Percentiles rank a stretch among this genome's conserved stretches.
phyloP scores from a whole-genome alignment of 805 yeast species.

The Yamadazyma ubonensis region DNA sequence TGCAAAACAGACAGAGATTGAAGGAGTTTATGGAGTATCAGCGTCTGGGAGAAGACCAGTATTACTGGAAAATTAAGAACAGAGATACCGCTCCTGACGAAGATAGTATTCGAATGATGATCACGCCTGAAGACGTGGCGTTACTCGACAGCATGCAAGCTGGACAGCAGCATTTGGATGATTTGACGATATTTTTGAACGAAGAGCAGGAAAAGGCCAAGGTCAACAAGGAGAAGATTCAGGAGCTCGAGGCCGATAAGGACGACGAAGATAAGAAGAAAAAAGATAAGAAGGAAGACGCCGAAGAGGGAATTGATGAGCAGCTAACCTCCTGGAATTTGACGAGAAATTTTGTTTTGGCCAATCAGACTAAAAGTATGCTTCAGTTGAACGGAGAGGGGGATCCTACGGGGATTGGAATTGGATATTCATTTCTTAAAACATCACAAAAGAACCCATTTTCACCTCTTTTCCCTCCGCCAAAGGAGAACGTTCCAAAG shows the following conservation, averaged over 20 bases:
- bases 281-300: conserved; percentile 31
- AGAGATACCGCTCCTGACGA: conserved; percentile 64
- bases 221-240: conserved; percentile 26
- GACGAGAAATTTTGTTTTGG: conserved; percentile 86
- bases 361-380: conserved; percentile 97
- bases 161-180: conserved; percentile 87
- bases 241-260: conserved; percentile 32
- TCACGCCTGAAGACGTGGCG: conserved; percentile 87
- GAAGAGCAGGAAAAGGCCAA: conserved; percentile 22
- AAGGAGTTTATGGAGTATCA: conserved; percentile 98
- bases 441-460: conserved; percentile 97
- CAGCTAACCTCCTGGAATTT: conserved; percentile 93
- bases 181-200: conserved; percentile 54
- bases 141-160: conserved; percentile 88
- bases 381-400: conserved; percentile 91
- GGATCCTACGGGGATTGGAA: conserved; percentile 89
- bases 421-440: conserved; percentile 81
- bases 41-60: conserved; percentile 85
- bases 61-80: conserved; percentile 84
- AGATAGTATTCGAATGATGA: conserved; percentile 76
- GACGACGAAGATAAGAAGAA: conserved; percentile 37
- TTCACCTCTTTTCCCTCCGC: conserved; percentile 37
- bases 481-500: conserved; percentile 38
- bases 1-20: conserved; percentile 92
- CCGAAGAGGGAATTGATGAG: conserved; percentile 67